Evolutionary conservation across 2,329 filamentous ascomycete genomes (phyloP), one percentile per base, ranked within the genome.

Genomic region (Cladobotryum mycophilum): DNA sequence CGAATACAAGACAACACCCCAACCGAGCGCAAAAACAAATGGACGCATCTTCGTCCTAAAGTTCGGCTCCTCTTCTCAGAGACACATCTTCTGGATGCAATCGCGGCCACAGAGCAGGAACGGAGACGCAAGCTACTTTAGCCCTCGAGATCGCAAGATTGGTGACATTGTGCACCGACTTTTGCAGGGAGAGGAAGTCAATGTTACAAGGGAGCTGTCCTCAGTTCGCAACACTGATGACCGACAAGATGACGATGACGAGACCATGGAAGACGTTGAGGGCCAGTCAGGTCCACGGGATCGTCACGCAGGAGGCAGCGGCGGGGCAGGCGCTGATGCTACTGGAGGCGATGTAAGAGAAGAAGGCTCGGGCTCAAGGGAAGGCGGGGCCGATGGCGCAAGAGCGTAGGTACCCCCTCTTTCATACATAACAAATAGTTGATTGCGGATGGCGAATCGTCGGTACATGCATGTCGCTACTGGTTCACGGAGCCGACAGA

Each of bases 21-120:
- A 82, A 57, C 73, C 78, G 1, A 74, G 76, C 14, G 73, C 80
- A 51, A 82, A 88, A 64, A 85, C 86, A 42, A 90, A 95, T 65
- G 95, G 91, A 58, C 89, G 93, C 61, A 85, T 99, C 67, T 96
- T 91, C 67, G 85, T 88, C 52, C 83, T 99, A 64, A 96, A 95
- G 70, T 99, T 99, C 74, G 81, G 80, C 30, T 96, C 91, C 12
- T 96, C 89, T 56, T 93, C 90, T 52, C 85, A 95, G 70, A 84
- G 91, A 63, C 80, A 97, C 70, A 78, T 96, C 53, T 99, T 97
- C 76, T 99, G 92, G 91, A 76, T 99, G 64, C 93, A 99, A 72
- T 93, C 89, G 30, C 91, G 91, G 70, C 80, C 86, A 33, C 90
- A 96, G 71, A 82, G 70, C 64, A 79, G 74, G 57, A 79, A 72